Evolutionary conservation across 441 rosid species (phyloP).

Genomic region (Monsonia emarginata): DNA sequence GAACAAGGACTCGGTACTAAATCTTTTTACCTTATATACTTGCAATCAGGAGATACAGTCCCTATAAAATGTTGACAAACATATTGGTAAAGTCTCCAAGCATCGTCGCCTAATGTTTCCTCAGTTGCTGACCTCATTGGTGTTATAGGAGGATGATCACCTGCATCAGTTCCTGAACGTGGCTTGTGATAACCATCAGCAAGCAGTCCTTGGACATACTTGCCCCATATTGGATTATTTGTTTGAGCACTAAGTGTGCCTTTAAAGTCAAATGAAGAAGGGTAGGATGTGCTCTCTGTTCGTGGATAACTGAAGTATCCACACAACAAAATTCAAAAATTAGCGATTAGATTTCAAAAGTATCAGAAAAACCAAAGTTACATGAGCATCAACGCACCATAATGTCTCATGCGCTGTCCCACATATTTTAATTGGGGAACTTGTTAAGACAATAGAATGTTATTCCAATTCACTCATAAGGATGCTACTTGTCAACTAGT

Average conservation of each 20-base stretch:
- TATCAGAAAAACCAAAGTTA: neutral
- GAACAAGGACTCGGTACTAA: neutral
- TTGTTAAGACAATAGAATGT: no score
- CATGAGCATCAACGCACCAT: neutral
- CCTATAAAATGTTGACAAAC: constrained; percentile 89
- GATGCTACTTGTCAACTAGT: neutral
- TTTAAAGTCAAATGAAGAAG: constrained; percentile 78
- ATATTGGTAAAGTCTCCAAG: constrained; percentile 84
- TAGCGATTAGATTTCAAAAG: constrained; percentile 3
- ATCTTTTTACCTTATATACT: constrained; percentile 52
- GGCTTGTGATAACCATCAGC: constrained; percentile 61
- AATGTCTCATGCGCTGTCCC: neutral
- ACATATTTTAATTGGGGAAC: neutral
- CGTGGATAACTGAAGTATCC: constrained; percentile 63
- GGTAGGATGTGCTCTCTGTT: constrained; percentile 90
- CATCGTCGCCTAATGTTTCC: constrained; percentile 62
- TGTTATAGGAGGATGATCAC: constrained; percentile 96
- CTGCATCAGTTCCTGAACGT: constrained; percentile 67
- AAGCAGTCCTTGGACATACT: constrained; percentile 43
- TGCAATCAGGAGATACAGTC: constrained; percentile 81
- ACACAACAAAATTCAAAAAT: constrained; percentile 9
- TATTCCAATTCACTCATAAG: neutral
- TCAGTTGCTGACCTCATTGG: constrained; percentile 71
- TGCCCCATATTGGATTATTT: constrained; percentile 55
- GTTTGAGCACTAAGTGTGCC: constrained; percentile 55